A percentile compares a stretch with the other conserved stretches of the same genome.
Conservation (phyloP, 192 early-diverging fungal species). For the Gonapodya prolifera region DNA sequence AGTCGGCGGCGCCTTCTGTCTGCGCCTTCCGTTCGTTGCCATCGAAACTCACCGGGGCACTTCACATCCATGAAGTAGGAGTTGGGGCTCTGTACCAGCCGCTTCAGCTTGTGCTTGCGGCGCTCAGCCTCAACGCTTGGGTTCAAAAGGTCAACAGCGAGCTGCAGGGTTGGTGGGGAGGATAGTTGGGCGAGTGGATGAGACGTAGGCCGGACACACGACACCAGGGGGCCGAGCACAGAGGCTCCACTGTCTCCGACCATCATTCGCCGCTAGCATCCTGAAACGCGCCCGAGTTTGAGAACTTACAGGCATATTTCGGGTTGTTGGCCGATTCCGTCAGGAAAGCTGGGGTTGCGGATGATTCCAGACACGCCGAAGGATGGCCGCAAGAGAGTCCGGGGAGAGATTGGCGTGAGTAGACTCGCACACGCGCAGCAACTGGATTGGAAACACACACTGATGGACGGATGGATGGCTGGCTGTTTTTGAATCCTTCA, state of each 20-base stretch:
- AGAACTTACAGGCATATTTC: not conserved
- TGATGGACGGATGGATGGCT: no score
- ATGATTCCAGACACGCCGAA: no score
- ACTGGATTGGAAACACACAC: no score
- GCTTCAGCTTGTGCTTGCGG: slow-evolving; percentile 88
- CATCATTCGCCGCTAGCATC: no score
- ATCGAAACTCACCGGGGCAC: slow-evolving; percentile 56
- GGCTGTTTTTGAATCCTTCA: no score
- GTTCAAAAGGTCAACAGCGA: slow-evolving; percentile 92
- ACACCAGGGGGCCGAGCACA: no score
- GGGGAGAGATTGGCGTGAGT: no score
- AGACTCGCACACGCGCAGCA: no score
- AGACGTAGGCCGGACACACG: not conserved
- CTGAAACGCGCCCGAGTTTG: not conserved
- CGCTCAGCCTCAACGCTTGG: slow-evolving; percentile 63
- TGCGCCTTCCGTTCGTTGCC: no score
- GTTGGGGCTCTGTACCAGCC: slow-evolving; percentile 91
- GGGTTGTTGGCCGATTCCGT: not conserved
- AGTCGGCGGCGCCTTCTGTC: no score
- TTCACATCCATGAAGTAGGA: slow-evolving; percentile 99
- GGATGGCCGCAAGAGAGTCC: no score
- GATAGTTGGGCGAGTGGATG: not conserved
- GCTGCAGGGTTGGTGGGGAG: slow-evolving; percentile 16
- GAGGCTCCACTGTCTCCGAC: no score
- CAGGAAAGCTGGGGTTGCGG: not conserved